Conservation (phyloP, 2,329 filamentous ascomycete genomes). For the Fusarium sp. region DNA sequence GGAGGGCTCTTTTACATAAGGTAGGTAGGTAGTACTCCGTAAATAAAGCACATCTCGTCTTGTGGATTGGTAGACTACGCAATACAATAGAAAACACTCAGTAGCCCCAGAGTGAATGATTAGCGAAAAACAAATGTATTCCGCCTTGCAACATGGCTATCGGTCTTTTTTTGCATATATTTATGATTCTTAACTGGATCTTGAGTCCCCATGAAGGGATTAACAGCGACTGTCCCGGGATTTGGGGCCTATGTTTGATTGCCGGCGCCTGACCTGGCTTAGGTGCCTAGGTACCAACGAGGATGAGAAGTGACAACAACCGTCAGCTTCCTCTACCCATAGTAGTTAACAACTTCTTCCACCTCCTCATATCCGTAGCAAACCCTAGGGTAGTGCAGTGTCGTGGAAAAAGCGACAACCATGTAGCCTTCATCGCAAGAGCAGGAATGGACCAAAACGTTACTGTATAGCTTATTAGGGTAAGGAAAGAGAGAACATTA, state of each 20-base stretch:
- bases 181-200: not conserved
- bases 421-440: not conserved
- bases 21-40: no score
- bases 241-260: conserved; percentile 18
- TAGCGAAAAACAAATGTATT: no score
- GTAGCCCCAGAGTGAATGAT: not conserved
- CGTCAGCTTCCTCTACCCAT: not conserved
- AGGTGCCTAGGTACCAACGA: not conserved
- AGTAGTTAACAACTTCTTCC: not conserved
- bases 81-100: not conserved
- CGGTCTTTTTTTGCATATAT: not conserved
- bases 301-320: not conserved
- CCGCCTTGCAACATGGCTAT: not conserved
- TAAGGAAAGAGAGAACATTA: not conserved
- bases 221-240: conserved; percentile 15
- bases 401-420: not conserved
- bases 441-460: not conserved
- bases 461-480: not conserved
- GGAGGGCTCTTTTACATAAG: not conserved
- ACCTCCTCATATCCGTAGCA: not conserved
- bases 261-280: conserved; percentile 12
- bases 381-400: not conserved
- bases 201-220: conserved; percentile 12
- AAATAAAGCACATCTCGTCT: not conserved
- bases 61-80: not conserved